Percentiles rank a stretch among this genome's conserved stretches.
These are phyloP conservation scores for Perkinsus marinus DNA, from an alignment of 169 alveolate species.

Conservation along the genomic window DNA sequence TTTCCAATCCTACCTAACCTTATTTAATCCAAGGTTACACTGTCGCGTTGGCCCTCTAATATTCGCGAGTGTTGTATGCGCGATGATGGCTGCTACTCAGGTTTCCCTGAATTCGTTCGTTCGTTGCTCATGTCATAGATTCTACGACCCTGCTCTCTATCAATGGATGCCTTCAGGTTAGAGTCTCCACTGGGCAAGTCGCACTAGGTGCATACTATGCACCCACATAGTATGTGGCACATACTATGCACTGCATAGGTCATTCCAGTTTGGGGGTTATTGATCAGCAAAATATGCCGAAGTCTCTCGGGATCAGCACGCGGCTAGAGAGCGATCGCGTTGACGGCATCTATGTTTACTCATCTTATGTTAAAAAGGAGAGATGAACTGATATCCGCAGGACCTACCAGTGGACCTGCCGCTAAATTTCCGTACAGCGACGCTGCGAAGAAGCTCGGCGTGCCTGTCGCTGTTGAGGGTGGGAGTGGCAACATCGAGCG, in stretches of 20 bases:
- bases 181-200: not conserved
- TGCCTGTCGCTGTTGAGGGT: not conserved
- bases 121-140: too few species aligned
- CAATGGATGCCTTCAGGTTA: not conserved
- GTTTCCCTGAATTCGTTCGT: too few species aligned
- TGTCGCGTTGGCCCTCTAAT: too few species aligned
- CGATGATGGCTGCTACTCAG: too few species aligned
- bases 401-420: not conserved
- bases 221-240: too few species aligned
- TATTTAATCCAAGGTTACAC: not conserved
- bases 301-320: not conserved
- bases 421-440: not conserved
- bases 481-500: not conserved
- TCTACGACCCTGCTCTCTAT: too few species aligned
- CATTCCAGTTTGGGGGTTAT: too few species aligned
- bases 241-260: too few species aligned
- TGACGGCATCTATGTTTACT: not conserved
- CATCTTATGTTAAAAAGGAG: not conserved
- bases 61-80: too few species aligned
- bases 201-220: too few species aligned
- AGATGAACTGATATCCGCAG: not conserved
- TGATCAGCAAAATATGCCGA: not conserved
- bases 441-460: not conserved
- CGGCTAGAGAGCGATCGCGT: not conserved
- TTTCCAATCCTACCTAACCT: not conserved